Evolutionary conservation across 108 stramenopile species (phyloP).

Genomic region (Schizochytrium sp.): DNA sequence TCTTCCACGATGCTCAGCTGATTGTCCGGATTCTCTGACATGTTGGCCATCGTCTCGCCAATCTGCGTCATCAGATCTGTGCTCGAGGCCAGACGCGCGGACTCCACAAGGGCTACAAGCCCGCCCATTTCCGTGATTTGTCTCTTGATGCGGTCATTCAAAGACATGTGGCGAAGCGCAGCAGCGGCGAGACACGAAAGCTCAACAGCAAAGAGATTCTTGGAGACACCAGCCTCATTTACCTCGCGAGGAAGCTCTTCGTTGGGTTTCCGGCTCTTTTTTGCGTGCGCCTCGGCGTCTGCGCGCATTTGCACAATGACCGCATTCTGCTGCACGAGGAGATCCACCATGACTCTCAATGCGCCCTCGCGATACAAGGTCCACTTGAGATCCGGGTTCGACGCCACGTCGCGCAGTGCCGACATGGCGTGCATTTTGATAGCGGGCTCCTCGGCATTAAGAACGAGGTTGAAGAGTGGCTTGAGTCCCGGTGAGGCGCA

Average conservation of each 20-base stretch:
- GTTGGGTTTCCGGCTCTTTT: background rate
- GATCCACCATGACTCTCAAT: slow-evolving; percentile 36
- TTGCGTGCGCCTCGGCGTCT: background rate
- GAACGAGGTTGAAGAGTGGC: slow-evolving; percentile 43
- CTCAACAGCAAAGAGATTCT: slow-evolving; percentile 32
- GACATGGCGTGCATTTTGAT: slow-evolving; percentile 58
- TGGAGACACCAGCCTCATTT: slow-evolving; percentile 34
- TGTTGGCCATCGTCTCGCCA: slow-evolving; percentile 41
- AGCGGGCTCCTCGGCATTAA: slow-evolving; percentile 30
- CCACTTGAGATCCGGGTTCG: slow-evolving; percentile 59
- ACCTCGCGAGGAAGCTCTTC: background rate
- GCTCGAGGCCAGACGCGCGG: slow-evolving; percentile 26
- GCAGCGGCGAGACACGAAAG: slow-evolving; percentile 53
- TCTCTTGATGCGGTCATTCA: slow-evolving; percentile 53
- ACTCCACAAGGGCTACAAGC: slow-evolving; percentile 46
- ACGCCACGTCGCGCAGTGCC: slow-evolving; percentile 61
- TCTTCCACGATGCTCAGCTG: slow-evolving; percentile 36
- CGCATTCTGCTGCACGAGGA: background rate
- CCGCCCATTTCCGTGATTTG: slow-evolving; percentile 52
- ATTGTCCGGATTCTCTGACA: slow-evolving; percentile 44
- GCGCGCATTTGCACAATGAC: background rate
- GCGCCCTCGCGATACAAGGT: slow-evolving; percentile 56
- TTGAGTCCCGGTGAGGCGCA: slow-evolving; percentile 28
- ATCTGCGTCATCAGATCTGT: slow-evolving; percentile 40
- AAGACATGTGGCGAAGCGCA: slow-evolving; percentile 54